Evolutionary conservation across 2,329 filamentous ascomycete genomes (phyloP).

Genomic region (Furcasterigmium sp.): DNA sequence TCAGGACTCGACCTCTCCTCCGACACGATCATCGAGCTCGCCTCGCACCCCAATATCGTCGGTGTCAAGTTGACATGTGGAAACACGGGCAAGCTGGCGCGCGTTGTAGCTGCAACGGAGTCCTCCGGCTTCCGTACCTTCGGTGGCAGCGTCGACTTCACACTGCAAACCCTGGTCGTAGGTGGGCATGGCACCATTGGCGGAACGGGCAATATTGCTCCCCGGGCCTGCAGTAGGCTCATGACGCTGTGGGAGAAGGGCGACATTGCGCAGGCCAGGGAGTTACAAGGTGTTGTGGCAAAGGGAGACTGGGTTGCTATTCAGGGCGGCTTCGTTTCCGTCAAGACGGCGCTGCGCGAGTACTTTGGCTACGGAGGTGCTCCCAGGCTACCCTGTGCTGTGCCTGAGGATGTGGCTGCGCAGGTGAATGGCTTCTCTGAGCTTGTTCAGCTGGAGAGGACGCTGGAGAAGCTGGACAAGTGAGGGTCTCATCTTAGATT

Average conservation of each 20-base stretch:
- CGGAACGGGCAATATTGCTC: slow-evolving; percentile 58
- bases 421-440: not conserved
- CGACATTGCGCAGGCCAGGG: slow-evolving; percentile 51
- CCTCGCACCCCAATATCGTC: slow-evolving; percentile 58
- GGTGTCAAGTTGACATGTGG: slow-evolving; percentile 70
- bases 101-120: slow-evolving; percentile 46
- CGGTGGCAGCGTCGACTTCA: slow-evolving; percentile 69
- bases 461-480: not conserved
- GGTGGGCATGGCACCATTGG: slow-evolving; percentile 57
- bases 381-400: not conserved
- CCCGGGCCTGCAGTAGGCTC: slow-evolving; percentile 44
- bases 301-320: slow-evolving; percentile 66
- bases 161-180: slow-evolving; percentile 54
- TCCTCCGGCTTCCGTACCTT: slow-evolving; percentile 59
- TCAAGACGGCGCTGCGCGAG: slow-evolving; percentile 58
- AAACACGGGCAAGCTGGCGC: slow-evolving; percentile 65
- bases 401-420: not conserved
- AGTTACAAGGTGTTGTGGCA: slow-evolving; percentile 47
- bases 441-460: not conserved
- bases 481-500: too few relatives aligned
- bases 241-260: slow-evolving; percentile 55
- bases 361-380: slow-evolving; percentile 59
- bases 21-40: slow-evolving; percentile 54
- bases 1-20: slow-evolving; percentile 64
- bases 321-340: slow-evolving; percentile 62